Evolutionary conservation across 1,139 yeast species (phyloP).

Genomic region (Entelexis paramagnoliae): DNA sequence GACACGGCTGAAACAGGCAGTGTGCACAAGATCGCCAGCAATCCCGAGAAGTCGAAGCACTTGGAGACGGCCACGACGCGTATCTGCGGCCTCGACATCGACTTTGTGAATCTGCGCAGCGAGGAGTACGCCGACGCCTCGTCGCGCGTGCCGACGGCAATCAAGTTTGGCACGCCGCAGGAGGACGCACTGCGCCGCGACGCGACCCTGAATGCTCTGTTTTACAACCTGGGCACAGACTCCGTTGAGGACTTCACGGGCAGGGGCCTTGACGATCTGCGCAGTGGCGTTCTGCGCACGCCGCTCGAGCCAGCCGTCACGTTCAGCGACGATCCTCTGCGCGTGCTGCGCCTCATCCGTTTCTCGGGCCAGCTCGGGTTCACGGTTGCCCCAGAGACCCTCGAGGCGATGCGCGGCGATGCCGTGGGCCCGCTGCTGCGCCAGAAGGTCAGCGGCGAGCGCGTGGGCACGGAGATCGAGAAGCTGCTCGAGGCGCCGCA

Average conservation of each 20-base stretch:
- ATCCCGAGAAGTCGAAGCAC: slow-evolving; percentile 93
- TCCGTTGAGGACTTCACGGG: slow-evolving; percentile 77
- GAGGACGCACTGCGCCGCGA: slow-evolving; percentile 91
- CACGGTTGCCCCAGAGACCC: slow-evolving; percentile 47
- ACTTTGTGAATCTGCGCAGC: slow-evolving; percentile 80
- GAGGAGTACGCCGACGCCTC: slow-evolving; percentile 67
- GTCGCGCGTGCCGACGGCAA: slow-evolving; percentile 63
- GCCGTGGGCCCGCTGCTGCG: slow-evolving; percentile 51
- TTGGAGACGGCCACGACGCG: slow-evolving; percentile 92
- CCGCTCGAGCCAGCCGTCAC: slow-evolving; percentile 80
- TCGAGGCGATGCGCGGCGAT: slow-evolving; percentile 53
- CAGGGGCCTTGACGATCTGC: slow-evolving; percentile 60
- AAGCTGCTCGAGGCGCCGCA: slow-evolving; percentile 59
- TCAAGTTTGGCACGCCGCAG: slow-evolving; percentile 68
- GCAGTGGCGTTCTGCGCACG: slow-evolving; percentile 63
- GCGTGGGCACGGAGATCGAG: slow-evolving; percentile 77
- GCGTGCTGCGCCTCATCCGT: slow-evolving; percentile 73
- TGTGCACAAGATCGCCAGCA: slow-evolving; percentile 75
- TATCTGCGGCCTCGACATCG: slow-evolving; percentile 70
- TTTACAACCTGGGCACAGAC: slow-evolving; percentile 61
- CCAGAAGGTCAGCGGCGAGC: slow-evolving; percentile 74
- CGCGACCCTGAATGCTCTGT: slow-evolving; percentile 82
- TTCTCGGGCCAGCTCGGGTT: slow-evolving; percentile 78
- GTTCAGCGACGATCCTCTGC: slow-evolving; percentile 82
- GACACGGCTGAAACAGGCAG: slow-evolving; percentile 38